Percentiles rank a stretch among this genome's conserved stretches.
These are phyloP conservation scores for Epicoccum sorghinum DNA, from an alignment of 2,329 filamentous ascomycete species.

Conservation along the genomic window DNA sequence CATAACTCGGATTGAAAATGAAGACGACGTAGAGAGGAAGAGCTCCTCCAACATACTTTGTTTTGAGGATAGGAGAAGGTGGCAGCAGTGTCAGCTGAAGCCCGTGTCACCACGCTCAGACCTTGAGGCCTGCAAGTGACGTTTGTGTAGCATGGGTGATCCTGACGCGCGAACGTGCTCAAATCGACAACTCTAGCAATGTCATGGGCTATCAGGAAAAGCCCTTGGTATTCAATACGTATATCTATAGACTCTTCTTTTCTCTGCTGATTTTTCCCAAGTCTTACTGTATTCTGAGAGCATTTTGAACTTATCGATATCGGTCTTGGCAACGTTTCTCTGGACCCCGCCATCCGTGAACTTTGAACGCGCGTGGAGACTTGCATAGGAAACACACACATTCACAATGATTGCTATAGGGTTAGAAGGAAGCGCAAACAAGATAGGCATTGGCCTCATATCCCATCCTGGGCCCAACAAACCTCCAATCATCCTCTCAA, in stretches of 20 bases:
- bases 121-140: slow-evolving; percentile 2
- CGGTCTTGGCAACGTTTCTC: slow-evolving; percentile 16
- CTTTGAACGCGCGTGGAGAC: slow-evolving; percentile 16
- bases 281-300: no score
- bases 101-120: slow-evolving; percentile 14
- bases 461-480: slow-evolving; percentile 65
- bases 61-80: neutral
- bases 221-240: no score
- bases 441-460: slow-evolving; percentile 93
- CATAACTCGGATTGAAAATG: neutral
- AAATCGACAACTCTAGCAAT: neutral
- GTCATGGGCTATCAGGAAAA: no score
- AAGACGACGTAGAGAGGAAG: no score
- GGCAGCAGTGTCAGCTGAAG: slow-evolving; percentile 9
- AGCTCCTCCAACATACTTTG: neutral
- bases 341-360: slow-evolving; percentile 27
- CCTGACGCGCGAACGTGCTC: slow-evolving; percentile 1
- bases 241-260: no score
- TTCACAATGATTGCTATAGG: slow-evolving; percentile 69
- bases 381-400: slow-evolving; percentile 1
- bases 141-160: neutral
- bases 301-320: slow-evolving; percentile 21
- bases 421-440: slow-evolving; percentile 95
- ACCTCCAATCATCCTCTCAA: slow-evolving; percentile 73
- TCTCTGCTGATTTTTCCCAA: no score